Base-by-base conservation (phyloP, 306 rosid species). In the Cucumis melo region DNA sequence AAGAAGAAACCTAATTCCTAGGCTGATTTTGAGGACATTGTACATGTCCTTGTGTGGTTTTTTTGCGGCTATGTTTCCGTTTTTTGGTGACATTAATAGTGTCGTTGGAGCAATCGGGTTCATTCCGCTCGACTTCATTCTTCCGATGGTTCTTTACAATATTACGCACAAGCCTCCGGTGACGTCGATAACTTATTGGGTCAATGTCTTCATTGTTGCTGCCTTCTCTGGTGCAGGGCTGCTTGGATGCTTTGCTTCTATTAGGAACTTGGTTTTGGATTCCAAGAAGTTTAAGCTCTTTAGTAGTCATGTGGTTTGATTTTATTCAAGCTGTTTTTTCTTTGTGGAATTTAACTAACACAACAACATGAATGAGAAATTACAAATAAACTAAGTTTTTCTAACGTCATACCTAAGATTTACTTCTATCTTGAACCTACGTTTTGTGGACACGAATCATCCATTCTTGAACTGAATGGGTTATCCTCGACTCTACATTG, bases 81-180 rank as follows among this genome's bases (percentile, higher is more conserved):
- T 94, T 82, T 91, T 94, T 1, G 98, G 98, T 15, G 98, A 91
- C 89, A 85, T 94, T 0, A 94, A 83, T 1, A 90, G 88, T 19
- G 90, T 94, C 67, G 96, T 94, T 32, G 98, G 98, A 78, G 98
- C 96, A 2, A 54, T 91, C 19, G 98, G 97, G 20, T 94, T 94
- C 87, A 94, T 94, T 67, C 98, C 98, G 68, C 82, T 94, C 42
- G 98, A 94, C 88, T 94, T 94, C 83, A 53, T 94, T 75, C 91
- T 94, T 58, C 98, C 98, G 27, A 90, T 94, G 97, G 88, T 94
- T 75, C 93, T 94, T 5, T 94, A 91, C 85, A 91, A 94, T 87
- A 91, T 83, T 82, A 87, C 96, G 41, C 44, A 84, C 88, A 91
- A 90, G 86, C 98, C 98, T 79, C 67, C 87, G 55, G 83, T 74